Conservation (phyloP, 2,329 filamentous ascomycete genomes). For the Pestalotiopsis sp. region DNA sequence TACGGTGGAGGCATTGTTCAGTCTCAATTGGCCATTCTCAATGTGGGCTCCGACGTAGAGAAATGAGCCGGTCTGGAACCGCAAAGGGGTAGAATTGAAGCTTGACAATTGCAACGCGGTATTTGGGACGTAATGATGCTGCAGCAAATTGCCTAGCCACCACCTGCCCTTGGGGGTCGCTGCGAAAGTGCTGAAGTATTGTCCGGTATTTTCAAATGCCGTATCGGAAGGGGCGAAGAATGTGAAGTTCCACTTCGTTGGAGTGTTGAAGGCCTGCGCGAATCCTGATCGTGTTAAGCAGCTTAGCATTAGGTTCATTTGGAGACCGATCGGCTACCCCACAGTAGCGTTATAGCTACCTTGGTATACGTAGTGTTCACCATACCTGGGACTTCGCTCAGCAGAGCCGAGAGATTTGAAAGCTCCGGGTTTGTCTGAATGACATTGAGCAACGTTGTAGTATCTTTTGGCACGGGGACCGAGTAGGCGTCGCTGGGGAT, state of each 20-base stretch:
- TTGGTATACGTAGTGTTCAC: background rate
- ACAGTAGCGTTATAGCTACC: background rate
- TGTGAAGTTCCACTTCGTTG: slow-evolving; percentile 27
- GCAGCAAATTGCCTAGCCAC: slow-evolving; percentile 26
- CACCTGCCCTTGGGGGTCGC: slow-evolving; percentile 27
- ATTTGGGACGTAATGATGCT: slow-evolving; percentile 28
- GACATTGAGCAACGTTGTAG: background rate
- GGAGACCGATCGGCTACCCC: too few species aligned
- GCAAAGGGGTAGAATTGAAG: slow-evolving; percentile 22
- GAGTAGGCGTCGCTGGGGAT: background rate
- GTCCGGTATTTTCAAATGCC: slow-evolving; percentile 28
- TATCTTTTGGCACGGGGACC: background rate
- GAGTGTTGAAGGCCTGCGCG: slow-evolving; percentile 26
- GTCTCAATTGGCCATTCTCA: slow-evolving; percentile 16
- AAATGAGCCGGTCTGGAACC: slow-evolving; percentile 25
- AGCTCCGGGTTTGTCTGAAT: background rate
- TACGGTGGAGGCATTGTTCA: slow-evolving; percentile 21
- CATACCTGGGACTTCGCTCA: background rate
- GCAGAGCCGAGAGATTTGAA: background rate
- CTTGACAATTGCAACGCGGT: slow-evolving; percentile 17
- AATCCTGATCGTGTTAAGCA: slow-evolving; percentile 22
- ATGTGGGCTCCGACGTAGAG: slow-evolving; percentile 24
- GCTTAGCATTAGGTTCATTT: slow-evolving; percentile 4
- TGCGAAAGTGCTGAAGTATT: slow-evolving; percentile 26
- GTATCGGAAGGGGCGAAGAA: slow-evolving; percentile 31